phyloP scores from a whole-genome alignment of 805 yeast species.

The Starmerella khaoyaiensis region DNA sequence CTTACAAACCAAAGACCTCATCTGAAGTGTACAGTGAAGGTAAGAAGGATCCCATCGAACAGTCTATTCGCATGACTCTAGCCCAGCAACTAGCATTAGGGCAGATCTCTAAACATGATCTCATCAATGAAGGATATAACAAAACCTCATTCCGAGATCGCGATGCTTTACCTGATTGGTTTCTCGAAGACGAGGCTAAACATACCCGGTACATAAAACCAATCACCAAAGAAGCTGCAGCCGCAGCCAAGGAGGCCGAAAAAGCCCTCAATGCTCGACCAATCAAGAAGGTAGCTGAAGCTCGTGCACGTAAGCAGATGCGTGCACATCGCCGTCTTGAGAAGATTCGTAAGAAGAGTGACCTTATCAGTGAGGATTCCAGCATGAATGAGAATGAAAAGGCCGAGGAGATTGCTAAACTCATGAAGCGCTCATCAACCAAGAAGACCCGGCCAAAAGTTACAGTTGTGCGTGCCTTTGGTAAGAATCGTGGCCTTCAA shows the following conservation, averaged over 20 bases:
- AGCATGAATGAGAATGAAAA: conserved; percentile 86
- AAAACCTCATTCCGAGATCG: conserved; percentile 82
- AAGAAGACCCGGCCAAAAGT: conserved; percentile 64
- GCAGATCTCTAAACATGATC: conserved; percentile 67
- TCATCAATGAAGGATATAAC: conserved; percentile 86
- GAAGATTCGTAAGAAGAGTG: conserved; percentile 83
- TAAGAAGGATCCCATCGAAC: conserved; percentile 26
- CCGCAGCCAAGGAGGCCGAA: conserved; percentile 62
- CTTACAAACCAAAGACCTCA: conserved; percentile 9
- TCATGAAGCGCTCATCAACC: conserved; percentile 66
- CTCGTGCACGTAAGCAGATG: conserved; percentile 90
- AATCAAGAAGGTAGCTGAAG: conserved; percentile 96
- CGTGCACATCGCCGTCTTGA: conserved; percentile 80
- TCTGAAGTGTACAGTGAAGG: conserved; percentile 15
- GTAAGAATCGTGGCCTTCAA: conserved; percentile 68
- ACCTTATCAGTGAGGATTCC: conserved; percentile 73
- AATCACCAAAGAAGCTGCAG: conserved; percentile 84
- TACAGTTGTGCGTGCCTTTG: conserved; percentile 77
- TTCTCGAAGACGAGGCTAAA: conserved; percentile 75
- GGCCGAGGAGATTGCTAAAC: conserved; percentile 78
- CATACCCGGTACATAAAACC: conserved; percentile 81
- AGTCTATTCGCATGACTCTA: conserved; percentile 58
- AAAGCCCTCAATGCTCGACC: conserved; percentile 90
- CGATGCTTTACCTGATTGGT: conserved; percentile 95
- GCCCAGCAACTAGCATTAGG: conserved; percentile 94